Conservation (phyloP, 352 stramenopile species). For the Pythium biforme region DNA sequence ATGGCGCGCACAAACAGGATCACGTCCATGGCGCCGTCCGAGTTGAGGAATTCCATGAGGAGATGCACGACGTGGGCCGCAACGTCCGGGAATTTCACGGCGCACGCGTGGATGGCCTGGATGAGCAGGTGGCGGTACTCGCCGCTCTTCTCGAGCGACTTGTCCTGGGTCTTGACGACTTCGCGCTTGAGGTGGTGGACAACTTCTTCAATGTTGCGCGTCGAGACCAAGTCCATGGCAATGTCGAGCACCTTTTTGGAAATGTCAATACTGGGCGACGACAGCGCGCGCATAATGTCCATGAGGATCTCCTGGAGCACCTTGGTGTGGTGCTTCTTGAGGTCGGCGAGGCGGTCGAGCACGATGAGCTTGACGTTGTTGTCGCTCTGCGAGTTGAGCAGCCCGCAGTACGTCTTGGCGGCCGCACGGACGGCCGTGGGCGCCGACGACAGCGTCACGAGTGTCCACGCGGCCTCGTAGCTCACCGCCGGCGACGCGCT, state of each 20-base stretch:
- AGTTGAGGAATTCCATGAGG: constrained; percentile 99
- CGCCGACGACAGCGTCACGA: constrained; percentile 97
- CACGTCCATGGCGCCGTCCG: constrained; percentile 97
- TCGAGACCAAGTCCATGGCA: constrained; percentile 96
- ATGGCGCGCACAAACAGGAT: constrained; percentile 98
- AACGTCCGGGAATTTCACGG: constrained; percentile 97
- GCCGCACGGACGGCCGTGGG: constrained; percentile 97
- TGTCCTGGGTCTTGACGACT: constrained; percentile 90
- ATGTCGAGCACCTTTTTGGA: constrained; percentile 99
- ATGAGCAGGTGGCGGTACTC: constrained; percentile 98
- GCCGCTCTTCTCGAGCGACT: constrained; percentile 92
- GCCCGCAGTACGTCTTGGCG: constrained; percentile 95
- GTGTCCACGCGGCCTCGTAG: constrained; percentile 99
- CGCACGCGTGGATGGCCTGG: constrained; percentile 97
- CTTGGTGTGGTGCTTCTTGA: constrained; percentile 98
- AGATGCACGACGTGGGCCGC: constrained; percentile 97
- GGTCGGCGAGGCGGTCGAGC: constrained; percentile 94
- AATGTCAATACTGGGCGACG: constrained; percentile 97
- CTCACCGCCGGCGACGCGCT: constrained; percentile 89
- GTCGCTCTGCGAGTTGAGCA: constrained; percentile 98
- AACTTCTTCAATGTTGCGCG: constrained; percentile 98
- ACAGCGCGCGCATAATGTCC: constrained; percentile 98
- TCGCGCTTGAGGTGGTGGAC: constrained; percentile 90
- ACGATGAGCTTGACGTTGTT: constrained; percentile 99
- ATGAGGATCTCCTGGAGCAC: constrained; percentile 98